Evolutionary conservation across 768 basidiomycete species (phyloP).

Genomic region (Porphyrellus cyaneotinctus): DNA sequence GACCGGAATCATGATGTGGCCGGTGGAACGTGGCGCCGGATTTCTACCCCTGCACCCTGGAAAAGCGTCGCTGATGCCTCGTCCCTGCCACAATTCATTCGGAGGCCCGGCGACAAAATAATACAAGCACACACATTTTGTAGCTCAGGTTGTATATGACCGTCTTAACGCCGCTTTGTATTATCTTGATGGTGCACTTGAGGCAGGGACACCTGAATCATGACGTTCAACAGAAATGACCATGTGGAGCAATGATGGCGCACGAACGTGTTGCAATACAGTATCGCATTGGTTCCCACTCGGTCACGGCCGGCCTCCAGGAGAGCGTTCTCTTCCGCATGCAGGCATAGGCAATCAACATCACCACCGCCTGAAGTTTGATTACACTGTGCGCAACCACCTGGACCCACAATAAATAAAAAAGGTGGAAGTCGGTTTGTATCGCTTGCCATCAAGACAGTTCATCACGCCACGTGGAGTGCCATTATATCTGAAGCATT

Average conservation of each 20-base stretch:
- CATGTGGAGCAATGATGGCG: neutral
- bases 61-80: conserved; percentile 78
- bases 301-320: conserved; percentile 91
- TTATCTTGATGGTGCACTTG: conserved; percentile 95
- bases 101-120: neutral
- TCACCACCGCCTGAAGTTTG: conserved; percentile 42
- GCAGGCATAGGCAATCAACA: conserved; percentile 87
- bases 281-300: conserved; percentile 72
- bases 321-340: conserved; percentile 97
- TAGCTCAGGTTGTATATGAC: conserved; percentile 96
- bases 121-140: conserved; percentile 68
- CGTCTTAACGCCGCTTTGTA: conserved; percentile 86
- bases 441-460: conserved; percentile 48
- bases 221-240: neutral
- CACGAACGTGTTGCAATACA: conserved; percentile 97
- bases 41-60: conserved; percentile 73
- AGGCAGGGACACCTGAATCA: conserved; percentile 87
- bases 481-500: conserved; percentile 78
- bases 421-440: conserved; percentile 14
- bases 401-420: conserved; percentile 62
- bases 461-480: conserved; percentile 88
- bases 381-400: conserved; percentile 84
- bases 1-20: conserved; percentile 11
- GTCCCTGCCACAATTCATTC: conserved; percentile 48
- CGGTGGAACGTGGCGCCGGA: conserved; percentile 65